A percentile compares a stretch with the other conserved stretches of the same genome.
phyloP scores from a whole-genome alignment of 1,284 basidiomycete species.

The Ustilago xerochloae region DNA sequence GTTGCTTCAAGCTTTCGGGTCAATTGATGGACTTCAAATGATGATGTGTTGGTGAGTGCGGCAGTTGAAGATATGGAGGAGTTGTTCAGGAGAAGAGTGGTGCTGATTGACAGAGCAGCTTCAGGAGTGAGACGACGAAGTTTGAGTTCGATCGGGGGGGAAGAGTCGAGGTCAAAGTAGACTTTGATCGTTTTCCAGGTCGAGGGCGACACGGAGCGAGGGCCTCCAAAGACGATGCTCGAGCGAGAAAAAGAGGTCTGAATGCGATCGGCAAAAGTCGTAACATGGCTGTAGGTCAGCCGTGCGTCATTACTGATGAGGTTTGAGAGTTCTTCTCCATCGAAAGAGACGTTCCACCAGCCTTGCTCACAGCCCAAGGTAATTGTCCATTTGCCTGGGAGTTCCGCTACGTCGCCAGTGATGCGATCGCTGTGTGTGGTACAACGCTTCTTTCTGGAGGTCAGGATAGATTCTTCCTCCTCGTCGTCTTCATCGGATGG shows the following conservation, averaged over 20 bases:
- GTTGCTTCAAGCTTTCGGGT: conserved; percentile 17
- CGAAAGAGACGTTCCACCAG: conserved; percentile 20
- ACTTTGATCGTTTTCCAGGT: conserved; percentile 17
- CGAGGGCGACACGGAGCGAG: background rate
- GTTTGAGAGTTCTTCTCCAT: background rate
- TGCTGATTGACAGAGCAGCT: conserved; percentile 6
- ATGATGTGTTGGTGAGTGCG: background rate
- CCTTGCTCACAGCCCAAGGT: conserved; percentile 14
- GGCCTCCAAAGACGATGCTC: conserved; percentile 21
- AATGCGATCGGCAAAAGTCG: conserved; percentile 6
- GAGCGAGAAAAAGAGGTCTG: conserved; percentile 5
- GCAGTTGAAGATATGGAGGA: background rate
- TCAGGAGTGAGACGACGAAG: conserved; percentile 1
- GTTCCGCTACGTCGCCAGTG: background rate
- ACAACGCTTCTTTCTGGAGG: background rate
- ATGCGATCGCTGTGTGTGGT: background rate
- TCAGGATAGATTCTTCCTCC: background rate
- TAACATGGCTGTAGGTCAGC: background rate
- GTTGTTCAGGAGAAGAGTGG: conserved; percentile 2
- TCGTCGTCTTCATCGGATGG: conserved; percentile 1
- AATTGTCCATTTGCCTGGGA: conserved; percentile 9
- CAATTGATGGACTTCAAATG: conserved; percentile 7
- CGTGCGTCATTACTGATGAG: background rate
- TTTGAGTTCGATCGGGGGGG: conserved; percentile 5
- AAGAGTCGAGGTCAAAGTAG: conserved; percentile 14